These are phyloP conservation scores for Kitagawia praeruptora DNA, from an alignment of 129 eudicot genomes.

Conservation along the genomic window DNA sequence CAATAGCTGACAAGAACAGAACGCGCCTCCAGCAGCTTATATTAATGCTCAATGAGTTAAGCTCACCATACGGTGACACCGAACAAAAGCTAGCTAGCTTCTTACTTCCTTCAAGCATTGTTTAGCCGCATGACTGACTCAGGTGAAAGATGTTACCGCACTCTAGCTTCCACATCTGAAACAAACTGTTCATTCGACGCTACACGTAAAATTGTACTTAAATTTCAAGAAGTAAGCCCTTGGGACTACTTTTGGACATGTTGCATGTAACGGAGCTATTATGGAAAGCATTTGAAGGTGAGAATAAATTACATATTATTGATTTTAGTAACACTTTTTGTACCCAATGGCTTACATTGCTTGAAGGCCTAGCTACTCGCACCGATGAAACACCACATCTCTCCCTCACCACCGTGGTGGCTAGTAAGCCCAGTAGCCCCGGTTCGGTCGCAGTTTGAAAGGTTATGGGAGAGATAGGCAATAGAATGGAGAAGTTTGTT, in stretches of 20 bases:
- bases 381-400: slow-evolving; percentile 79
- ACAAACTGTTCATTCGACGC: slow-evolving; percentile 62
- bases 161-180: slow-evolving; percentile 46
- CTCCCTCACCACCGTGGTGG: slow-evolving; percentile 56
- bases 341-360: slow-evolving; percentile 93
- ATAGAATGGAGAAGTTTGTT: slow-evolving; percentile 78
- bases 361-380: slow-evolving; percentile 81
- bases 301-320: slow-evolving; percentile 56
- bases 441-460: slow-evolving; percentile 32
- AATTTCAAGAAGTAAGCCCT: slow-evolving; percentile 92
- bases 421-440: slow-evolving; percentile 11
- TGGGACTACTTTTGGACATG: slow-evolving; percentile 99
- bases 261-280: slow-evolving; percentile 83
- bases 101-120: slow-evolving; percentile 74
- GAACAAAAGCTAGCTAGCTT: slow-evolving; percentile 77
- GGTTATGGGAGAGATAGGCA: slow-evolving; percentile 83
- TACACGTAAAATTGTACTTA: slow-evolving; percentile 49
- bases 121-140: slow-evolving; percentile 82
- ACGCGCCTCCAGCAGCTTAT: slow-evolving; percentile 60
- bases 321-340: slow-evolving; percentile 72
- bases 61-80: slow-evolving; percentile 77
- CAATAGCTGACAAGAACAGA: slow-evolving; percentile 50
- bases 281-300: slow-evolving; percentile 87
- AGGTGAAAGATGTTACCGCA: slow-evolving; percentile 45
- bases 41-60: slow-evolving; percentile 87